Base-by-base conservation (phyloP, 805 yeast genomes). In the Millerozyma miso region DNA sequence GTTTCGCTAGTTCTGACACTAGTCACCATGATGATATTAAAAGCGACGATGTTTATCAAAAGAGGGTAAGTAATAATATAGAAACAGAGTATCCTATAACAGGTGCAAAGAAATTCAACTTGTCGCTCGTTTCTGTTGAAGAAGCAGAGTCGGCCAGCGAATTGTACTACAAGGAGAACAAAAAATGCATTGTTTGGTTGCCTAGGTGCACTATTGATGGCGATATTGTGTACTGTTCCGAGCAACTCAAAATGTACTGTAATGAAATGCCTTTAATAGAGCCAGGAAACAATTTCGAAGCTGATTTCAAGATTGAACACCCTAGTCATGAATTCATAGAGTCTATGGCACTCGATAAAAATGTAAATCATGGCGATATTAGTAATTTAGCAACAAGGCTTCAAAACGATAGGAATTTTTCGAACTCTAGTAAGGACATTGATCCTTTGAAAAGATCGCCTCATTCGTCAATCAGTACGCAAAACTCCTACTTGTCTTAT, bases 241-340 rank as follows among this genome's bases (percentile, higher is more conserved):
- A 79, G 26, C 77, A 78, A 29, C 62, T 85, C 40, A 76, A 81
- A 50, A 65, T 83, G 1, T 79, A 76, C 50, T 78, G 88, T 49
- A 71, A 72, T 33, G 73, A 77, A 12, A 53, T 82, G 32, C 91
- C 93, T 0, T 60, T 79, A 40, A 58, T 76, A 13, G 60, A 54
- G 1, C 52, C 59, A 38, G 51, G 53, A 3, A 48, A 55, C 1
- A 49, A 49, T 4, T 10, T 23, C 8, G 55, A 57, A 13, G 46
- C 54, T 16, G 38, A 52, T 12, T 52, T 53, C 4, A 51, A 53
- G 17, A 47, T 65, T 19, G 61, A 54, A 12, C 38, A 63, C 2
- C 71, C 73, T 1, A 23, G 29, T 10, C 29, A 7, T 23, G 29
- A 23, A 7, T 23, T 23, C 10, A 23, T 23, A 23, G 10, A 23